Conservation (phyloP, 2,329 filamentous ascomycete species). For the Teratosphaeria zuluensis region DNA sequence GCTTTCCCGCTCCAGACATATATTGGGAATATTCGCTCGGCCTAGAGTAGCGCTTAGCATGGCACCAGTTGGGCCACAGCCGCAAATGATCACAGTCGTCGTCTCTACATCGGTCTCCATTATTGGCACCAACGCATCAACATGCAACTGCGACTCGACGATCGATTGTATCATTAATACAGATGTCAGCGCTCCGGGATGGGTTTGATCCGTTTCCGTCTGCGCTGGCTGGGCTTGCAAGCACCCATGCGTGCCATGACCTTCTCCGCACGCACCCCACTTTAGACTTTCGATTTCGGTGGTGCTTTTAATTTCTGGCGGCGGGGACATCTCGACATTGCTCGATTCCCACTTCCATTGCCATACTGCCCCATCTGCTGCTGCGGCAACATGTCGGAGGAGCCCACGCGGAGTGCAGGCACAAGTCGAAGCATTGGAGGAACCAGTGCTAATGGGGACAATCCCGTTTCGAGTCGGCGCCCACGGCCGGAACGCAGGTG, state of each 20-base stretch:
- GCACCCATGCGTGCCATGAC: neutral
- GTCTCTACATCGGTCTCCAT: neutral
- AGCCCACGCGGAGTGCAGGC: neutral
- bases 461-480: neutral
- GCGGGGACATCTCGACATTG: neutral
- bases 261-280: neutral
- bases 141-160: neutral
- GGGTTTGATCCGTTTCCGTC: neutral
- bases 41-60: slow-evolving; percentile 1
- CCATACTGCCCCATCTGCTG: neutral
- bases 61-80: slow-evolving; percentile 6
- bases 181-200: neutral
- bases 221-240: neutral
- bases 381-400: neutral
- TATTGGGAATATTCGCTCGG: neutral
- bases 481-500: neutral
- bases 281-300: neutral
- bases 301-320: neutral
- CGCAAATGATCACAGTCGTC: slow-evolving; percentile 3
- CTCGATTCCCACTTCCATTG: neutral
- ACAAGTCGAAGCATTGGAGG: neutral
- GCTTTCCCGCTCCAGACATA: neutral
- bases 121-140: neutral
- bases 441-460: neutral
- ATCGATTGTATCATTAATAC: neutral